Conservation (phyloP, 2,329 filamentous ascomycete genomes). For the Sarocladium brachiariae region DNA sequence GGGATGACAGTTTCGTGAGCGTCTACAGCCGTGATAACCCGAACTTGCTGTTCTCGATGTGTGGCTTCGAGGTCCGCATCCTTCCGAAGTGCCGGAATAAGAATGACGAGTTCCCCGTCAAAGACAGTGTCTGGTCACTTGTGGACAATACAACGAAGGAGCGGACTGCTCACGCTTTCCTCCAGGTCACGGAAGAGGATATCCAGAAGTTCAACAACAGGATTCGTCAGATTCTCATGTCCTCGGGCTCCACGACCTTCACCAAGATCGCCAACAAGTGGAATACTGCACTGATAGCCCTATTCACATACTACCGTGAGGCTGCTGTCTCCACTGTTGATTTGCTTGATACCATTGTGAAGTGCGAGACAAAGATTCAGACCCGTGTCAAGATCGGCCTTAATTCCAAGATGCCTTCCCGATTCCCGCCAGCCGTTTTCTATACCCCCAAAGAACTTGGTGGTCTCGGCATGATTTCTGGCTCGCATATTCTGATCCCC, state of each 20-base stretch:
- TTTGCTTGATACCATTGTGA: conserved; percentile 93
- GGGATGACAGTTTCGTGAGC: conserved; percentile 97
- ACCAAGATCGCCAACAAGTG: conserved; percentile 99
- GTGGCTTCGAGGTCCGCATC: conserved; percentile 93
- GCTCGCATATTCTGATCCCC: conserved; percentile 94
- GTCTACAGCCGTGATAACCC: conserved; percentile 98
- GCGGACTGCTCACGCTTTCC: conserved; percentile 91
- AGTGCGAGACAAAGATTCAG: conserved; percentile 99
- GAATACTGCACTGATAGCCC: conserved; percentile 94
- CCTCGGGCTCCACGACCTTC: conserved; percentile 97
- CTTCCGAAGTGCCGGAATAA: conserved; percentile 90
- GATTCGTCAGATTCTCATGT: conserved; percentile 98
- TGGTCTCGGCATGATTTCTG: conserved; percentile 97
- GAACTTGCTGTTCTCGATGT: conserved; percentile 96
- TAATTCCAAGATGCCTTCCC: conserved; percentile 98
- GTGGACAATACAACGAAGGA: conserved; percentile 97
- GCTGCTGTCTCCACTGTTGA: conserved; percentile 93
- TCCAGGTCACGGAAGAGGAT: conserved; percentile 96
- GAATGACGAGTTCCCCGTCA: conserved; percentile 93
- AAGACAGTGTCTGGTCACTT: conserved; percentile 96
- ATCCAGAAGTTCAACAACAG: conserved; percentile 99
- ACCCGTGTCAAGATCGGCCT: conserved; percentile 97
- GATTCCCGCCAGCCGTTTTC: conserved; percentile 96
- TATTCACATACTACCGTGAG: conserved; percentile 98
- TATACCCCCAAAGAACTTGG: conserved; percentile 98